A percentile compares a stretch with the other conserved stretches of the same genome.
phyloP scores from a whole-genome alignment of 495 filamentous ascomycete genomes.

The Xylaria bambusicola region DNA sequence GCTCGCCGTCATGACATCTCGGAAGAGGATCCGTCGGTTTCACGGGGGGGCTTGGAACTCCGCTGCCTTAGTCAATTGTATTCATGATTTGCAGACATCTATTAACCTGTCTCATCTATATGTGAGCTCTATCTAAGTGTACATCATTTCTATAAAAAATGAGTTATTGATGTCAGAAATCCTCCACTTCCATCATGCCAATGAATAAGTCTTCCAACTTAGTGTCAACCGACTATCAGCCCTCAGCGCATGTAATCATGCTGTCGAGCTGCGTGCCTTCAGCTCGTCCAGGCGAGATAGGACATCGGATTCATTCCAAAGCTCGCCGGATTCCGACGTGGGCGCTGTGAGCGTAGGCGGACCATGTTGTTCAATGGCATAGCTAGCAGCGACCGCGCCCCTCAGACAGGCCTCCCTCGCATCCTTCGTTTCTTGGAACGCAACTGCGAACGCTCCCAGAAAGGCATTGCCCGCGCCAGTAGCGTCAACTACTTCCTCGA shows the following conservation, averaged over 20 bases:
- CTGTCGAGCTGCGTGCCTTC: background rate
- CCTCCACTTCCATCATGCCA: too few relatives aligned
- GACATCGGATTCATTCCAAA: conserved; percentile 6
- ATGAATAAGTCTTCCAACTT: too few relatives aligned
- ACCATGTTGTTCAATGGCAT: conserved; percentile 42
- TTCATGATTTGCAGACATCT: too few relatives aligned
- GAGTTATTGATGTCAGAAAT: too few relatives aligned
- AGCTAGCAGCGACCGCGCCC: conserved; percentile 39
- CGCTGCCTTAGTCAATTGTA: too few relatives aligned
- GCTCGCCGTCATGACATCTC: too few relatives aligned
- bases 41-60: too few relatives aligned
- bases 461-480: conserved; percentile 45
- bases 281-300: background rate
- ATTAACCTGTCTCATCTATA: too few relatives aligned
- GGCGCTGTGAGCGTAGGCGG: conserved; percentile 27
- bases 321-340: background rate
- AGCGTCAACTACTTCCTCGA: conserved; percentile 32
- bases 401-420: conserved; percentile 31
- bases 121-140: too few relatives aligned
- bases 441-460: conserved; percentile 38
- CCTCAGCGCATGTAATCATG: background rate
- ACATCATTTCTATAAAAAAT: too few relatives aligned
- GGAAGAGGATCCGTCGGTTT: too few relatives aligned
- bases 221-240: too few relatives aligned
- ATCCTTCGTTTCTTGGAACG: conserved; percentile 26